These are phyloP conservation scores for Mycena polygramma DNA, from an alignment of 768 basidiomycete genomes.

Conservation along the genomic window DNA sequence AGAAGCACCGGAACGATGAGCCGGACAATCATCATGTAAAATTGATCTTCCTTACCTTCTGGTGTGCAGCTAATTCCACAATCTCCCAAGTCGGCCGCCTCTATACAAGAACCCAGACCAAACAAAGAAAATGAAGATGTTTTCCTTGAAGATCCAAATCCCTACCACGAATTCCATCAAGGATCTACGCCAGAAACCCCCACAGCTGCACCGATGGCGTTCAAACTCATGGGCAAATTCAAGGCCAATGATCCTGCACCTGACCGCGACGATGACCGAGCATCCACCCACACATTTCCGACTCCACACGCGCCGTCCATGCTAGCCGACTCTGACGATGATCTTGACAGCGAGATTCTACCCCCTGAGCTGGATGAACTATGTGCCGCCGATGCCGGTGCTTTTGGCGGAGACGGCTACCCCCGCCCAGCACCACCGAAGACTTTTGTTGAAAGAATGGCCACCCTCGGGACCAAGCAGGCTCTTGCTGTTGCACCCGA, in stretches of 20 bases:
- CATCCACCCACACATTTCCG: constrained; percentile 15
- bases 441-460: constrained; percentile 26
- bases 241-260: not conserved
- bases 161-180: constrained; percentile 19
- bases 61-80: not conserved
- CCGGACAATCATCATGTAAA: constrained; percentile 9
- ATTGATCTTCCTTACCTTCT: not conserved
- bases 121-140: constrained; percentile 11
- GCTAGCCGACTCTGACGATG: constrained; percentile 24
- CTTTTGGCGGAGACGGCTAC: constrained; percentile 26
- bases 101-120: constrained; percentile 4
- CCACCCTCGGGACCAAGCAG: constrained; percentile 16
- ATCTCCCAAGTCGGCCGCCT: not conserved
- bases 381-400: constrained; percentile 8
- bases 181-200: constrained; percentile 22
- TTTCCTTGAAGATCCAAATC: constrained; percentile 1
- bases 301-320: constrained; percentile 1
- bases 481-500: constrained; percentile 24
- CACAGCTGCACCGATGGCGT: constrained; percentile 11
- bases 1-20: constrained; percentile 18
- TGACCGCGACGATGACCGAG: not conserved
- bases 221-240: constrained; percentile 15
- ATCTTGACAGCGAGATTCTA: constrained; percentile 11
- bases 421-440: constrained; percentile 18
- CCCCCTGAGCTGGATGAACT: constrained; percentile 27